These are phyloP conservation scores for Cutaneotrichosporon daszewskae DNA, from an alignment of 1,284 basidiomycete genomes.

Conservation along the genomic window DNA sequence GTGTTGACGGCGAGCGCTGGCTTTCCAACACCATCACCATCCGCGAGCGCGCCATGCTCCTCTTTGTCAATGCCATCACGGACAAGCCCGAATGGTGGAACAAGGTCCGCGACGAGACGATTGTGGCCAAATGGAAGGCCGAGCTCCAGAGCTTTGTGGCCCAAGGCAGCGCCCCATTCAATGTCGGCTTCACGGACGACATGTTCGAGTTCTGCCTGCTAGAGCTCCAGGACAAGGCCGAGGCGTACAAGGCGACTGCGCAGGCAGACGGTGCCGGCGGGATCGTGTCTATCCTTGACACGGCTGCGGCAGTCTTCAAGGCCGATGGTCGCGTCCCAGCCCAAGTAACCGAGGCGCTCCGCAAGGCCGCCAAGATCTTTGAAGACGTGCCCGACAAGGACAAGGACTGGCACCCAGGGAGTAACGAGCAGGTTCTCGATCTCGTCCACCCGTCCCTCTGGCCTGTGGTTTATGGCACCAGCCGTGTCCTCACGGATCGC, in stretches of 20 bases:
- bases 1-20: slow-evolving; percentile 1
- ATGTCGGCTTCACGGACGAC: slow-evolving; percentile 2
- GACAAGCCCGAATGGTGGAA: slow-evolving; percentile 11
- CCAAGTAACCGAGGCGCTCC: not conserved
- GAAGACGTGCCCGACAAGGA: slow-evolving; percentile 1
- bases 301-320: slow-evolving; percentile 3
- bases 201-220: slow-evolving; percentile 5
- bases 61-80: slow-evolving; percentile 4
- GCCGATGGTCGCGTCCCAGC: not conserved
- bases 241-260: not conserved
- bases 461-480: slow-evolving; percentile 5
- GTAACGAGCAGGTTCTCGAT: slow-evolving; percentile 4
- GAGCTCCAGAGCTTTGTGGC: slow-evolving; percentile 1
- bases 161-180: too few species aligned
- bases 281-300: slow-evolving; percentile 4
- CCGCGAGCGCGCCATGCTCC: slow-evolving; percentile 12
- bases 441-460: slow-evolving; percentile 10
- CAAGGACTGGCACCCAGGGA: slow-evolving; percentile 8
- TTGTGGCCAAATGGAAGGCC: slow-evolving; percentile 11
- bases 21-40: not conserved
- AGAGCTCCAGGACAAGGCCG: slow-evolving; percentile 8
- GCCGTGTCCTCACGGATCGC: not conserved
- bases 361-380: not conserved
- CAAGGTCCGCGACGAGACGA: slow-evolving; percentile 9
- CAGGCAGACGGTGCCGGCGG: too few species aligned